Evolutionary conservation across 208 protist species (phyloP).

Genomic region (Leishmania turanica): DNA sequence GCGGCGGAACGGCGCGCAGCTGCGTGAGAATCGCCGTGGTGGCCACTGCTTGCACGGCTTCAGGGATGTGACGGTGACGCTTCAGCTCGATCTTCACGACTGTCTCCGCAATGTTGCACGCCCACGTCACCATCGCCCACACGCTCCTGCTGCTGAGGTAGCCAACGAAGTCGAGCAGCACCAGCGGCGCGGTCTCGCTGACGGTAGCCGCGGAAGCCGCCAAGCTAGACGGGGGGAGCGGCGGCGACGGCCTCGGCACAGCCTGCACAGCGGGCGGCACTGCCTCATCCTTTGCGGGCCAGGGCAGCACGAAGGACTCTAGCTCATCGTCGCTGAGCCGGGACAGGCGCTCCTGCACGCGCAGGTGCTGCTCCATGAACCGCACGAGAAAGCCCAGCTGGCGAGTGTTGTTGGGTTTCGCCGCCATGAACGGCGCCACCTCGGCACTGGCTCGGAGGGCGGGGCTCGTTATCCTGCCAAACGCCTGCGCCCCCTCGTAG

Average conservation of each 20-base stretch:
- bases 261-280: conserved; percentile 23
- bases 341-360: conserved; percentile 47
- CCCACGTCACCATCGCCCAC: conserved; percentile 69
- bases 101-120: conserved; percentile 69
- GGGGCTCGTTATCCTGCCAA: background rate
- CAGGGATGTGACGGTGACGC: conserved; percentile 38
- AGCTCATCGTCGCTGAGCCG: conserved; percentile 33
- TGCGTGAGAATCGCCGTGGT: conserved; percentile 66
- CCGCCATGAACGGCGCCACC: conserved; percentile 34
- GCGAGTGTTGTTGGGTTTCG: conserved; percentile 9
- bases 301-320: conserved; percentile 7
- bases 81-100: conserved; percentile 48
- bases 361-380: conserved; percentile 74
- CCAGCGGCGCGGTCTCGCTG: conserved; percentile 46
- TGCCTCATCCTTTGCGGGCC: background rate
- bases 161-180: conserved; percentile 73
- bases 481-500: conserved; percentile 24
- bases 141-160: conserved; percentile 55
- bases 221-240: background rate
- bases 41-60: conserved; percentile 31
- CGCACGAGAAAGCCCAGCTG: conserved; percentile 52
- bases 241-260: background rate
- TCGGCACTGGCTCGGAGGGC: conserved; percentile 22
- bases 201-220: background rate
- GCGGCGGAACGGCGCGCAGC: conserved; percentile 52